Evolutionary conservation across 805 yeast species (phyloP), one percentile per base, ranked within the genome.

Genomic region (Vanderwaltozyma verrucispora): DNA sequence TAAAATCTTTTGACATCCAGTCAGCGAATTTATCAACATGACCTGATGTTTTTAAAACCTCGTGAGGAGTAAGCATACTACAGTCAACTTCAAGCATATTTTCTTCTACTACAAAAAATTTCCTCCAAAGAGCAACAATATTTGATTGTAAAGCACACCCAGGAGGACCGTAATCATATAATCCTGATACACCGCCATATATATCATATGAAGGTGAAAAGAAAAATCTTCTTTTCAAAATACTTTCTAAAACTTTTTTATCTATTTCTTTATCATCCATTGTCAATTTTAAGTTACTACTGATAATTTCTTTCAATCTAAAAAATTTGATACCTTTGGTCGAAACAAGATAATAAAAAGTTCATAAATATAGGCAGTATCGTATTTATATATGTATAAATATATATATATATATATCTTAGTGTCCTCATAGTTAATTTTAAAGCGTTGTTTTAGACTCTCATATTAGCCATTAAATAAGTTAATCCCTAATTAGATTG

Each of bases 1-100:
- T 84, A 55, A 77, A 69, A 64, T 92, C 99, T 55, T 83, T 79
- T 65, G 96, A 87, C 98, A 92, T 92, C 96, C 95, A 92, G 64
- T 92, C 99, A 48, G 96, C 85, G 60, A 92, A 92, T 71, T 92
- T 92, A 64, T 92, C 99, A 47, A 92, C 98, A 64, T 92, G 99
- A 53, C 99, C 99, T 36, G 97, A 89, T 31, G 98, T 94, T 69
- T 94, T 94, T 62, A 92, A 72, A 26, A 92, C 98, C 62, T 94
- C 98, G 56, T 85, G 79, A n/a, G 99, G 99, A 34, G 99, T 92
- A 65, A 92, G 70, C 88, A 92, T 88, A 41, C 98, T 86, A 64
- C 94, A 80, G 69, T 94, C 98, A 44, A 92, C 96, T 67, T 92
- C 99, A 57, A 88, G 74, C 97, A 92, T 92, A 58, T 92, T 97